These are phyloP conservation scores for Bathelium albidoporum DNA, from an alignment of 495 filamentous ascomycete species.

Conservation along the genomic window DNA sequence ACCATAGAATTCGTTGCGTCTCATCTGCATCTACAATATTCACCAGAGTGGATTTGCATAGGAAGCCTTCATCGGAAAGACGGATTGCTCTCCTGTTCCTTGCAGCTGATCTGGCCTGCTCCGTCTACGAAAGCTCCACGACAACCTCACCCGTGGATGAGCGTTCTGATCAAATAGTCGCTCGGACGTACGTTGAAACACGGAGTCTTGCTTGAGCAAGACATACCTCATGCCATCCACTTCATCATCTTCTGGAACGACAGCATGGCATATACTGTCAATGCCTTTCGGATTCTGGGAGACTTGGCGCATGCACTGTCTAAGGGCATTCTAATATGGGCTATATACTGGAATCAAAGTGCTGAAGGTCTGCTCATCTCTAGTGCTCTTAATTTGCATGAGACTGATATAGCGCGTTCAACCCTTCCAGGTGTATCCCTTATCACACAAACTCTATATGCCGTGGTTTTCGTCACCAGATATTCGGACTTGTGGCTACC, in stretches of 20 bases:
- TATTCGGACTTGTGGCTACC: constrained; percentile 61
- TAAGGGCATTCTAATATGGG: constrained; percentile 81
- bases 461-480: constrained; percentile 70
- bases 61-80: background rate
- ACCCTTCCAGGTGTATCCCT: constrained; percentile 65
- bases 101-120: background rate
- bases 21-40: no score
- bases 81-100: background rate
- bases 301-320: constrained; percentile 76
- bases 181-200: background rate
- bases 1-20: no score
- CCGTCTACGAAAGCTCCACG: background rate
- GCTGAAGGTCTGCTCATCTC: constrained; percentile 57
- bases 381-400: constrained; percentile 4
- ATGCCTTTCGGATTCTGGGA: constrained; percentile 69
- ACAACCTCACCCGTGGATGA: background rate
- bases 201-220: background rate
- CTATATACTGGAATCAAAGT: constrained; percentile 78
- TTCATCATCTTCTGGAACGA: background rate
- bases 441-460: constrained; percentile 84
- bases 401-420: background rate
- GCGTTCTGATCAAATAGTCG: background rate
- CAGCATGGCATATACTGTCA: constrained; percentile 30
- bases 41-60: background rate
- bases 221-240: background rate